Evolutionary conservation across 768 basidiomycete genomes (phyloP), one percentile per base, ranked within the genome.

Genomic region (Naganishia kalamii): DNA sequence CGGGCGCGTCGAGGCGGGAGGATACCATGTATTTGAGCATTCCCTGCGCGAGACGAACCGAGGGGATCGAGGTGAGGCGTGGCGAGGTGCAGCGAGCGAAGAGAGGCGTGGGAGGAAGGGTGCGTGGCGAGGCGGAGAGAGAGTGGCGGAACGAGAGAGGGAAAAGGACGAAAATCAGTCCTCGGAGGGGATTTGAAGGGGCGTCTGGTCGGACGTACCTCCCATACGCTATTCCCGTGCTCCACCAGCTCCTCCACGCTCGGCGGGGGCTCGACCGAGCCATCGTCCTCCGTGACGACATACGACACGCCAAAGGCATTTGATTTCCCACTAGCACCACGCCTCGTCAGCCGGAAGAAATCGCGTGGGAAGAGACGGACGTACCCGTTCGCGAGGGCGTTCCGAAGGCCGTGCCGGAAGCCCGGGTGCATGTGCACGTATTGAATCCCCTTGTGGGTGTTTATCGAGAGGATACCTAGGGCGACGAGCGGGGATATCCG

Each of bases 21-120:
- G 90, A 92, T 3, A 99, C 96, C 92, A 99, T 96, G 74, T 90
- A 98, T 78, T 97, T 92, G 47, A 98, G 82, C 71, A 98, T 94
- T 0, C 91, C 92, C 92, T 98, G 67, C 27, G 32, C 29, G 4
- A 19, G 4, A 54, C 40, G 44, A 63, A 43, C 41, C 19, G 23
- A 30, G 59, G 23, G n/a, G n/a, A n/a, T n/a, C n/a, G n/a, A n/a
- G n/a, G n/a, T n/a, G n/a, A n/a, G n/a, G n/a, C n/a, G n/a, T n/a
- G n/a, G n/a, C n/a, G n/a, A n/a, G n/a, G n/a, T n/a, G n/a, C n/a
- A n/a, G n/a, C n/a, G n/a, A n/a, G n/a, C n/a, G n/a, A n/a, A n/a
- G n/a, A n/a, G n/a, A n/a, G n/a, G n/a, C n/a, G n/a, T n/a, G n/a
- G n/a, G n/a, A n/a, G n/a, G n/a, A n/a, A n/a, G n/a, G n/a, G n/a